Conservation (phyloP, 352 stramenopile genomes). For the Globisporangium echinulatum region DNA sequence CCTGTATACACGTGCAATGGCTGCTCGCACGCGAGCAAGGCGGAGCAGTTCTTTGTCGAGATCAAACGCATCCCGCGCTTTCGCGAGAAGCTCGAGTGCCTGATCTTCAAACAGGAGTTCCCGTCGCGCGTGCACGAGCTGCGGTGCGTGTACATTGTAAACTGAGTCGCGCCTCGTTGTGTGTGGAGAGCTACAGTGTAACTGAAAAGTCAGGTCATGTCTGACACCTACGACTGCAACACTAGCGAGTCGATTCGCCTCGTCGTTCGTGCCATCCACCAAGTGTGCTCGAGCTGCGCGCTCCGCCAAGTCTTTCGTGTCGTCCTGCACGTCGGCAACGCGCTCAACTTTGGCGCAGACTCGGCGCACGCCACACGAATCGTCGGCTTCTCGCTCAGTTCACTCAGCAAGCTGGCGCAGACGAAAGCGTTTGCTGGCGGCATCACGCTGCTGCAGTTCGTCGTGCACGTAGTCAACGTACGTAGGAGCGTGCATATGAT, state of each 20-base stretch:
- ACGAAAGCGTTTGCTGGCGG: constrained; percentile 74
- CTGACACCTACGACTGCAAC: too few species aligned
- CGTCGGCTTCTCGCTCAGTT: constrained; percentile 69
- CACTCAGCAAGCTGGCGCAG: constrained; percentile 68
- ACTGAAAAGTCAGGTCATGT: too few species aligned
- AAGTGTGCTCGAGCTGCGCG: constrained; percentile 59
- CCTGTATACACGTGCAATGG: background rate
- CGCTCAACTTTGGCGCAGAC: constrained; percentile 56
- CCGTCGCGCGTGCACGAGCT: constrained; percentile 53
- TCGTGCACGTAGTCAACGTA: constrained; percentile 70
- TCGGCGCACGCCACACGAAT: constrained; percentile 11
- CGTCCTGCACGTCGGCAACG: constrained; percentile 69
- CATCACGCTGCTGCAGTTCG: constrained; percentile 74
- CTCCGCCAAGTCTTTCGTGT: constrained; percentile 62
- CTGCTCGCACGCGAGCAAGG: constrained; percentile 13
- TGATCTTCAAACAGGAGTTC: constrained; percentile 82
- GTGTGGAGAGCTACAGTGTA: too few species aligned
- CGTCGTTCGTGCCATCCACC: constrained; percentile 56
- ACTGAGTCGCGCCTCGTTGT: too few species aligned
- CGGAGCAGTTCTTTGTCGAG: constrained; percentile 71
- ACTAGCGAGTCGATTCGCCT: constrained; percentile 52
- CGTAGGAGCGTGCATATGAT: constrained; percentile 1
- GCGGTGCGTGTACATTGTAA: constrained; percentile 21
- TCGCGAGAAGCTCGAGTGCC: constrained; percentile 59
- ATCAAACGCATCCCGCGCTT: constrained; percentile 53